phyloP scores from a whole-genome alignment of 495 filamentous ascomycete genomes.

The Penicillium verhagenii region DNA sequence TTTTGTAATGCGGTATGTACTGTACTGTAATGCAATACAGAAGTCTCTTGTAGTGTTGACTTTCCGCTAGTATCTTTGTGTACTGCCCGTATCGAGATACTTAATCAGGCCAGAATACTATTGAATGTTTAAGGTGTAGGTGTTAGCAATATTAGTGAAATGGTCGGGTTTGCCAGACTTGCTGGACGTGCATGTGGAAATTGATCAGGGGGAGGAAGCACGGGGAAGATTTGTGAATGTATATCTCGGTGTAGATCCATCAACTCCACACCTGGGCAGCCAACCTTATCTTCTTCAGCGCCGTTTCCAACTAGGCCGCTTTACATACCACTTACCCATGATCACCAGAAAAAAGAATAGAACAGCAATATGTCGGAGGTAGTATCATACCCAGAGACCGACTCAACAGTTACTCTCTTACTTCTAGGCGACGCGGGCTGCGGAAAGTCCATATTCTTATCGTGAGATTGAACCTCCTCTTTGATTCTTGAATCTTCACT shows the following conservation, averaged over 20 bases:
- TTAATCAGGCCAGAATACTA: no score
- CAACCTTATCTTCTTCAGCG: not conserved
- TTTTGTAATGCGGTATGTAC: conserved; percentile 11
- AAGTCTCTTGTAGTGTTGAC: not conserved
- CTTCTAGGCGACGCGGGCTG: conserved; percentile 77
- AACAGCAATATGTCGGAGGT: conserved; percentile 11
- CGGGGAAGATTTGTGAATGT: not conserved
- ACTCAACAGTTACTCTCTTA: conserved; percentile 62
- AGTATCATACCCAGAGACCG: conserved; percentile 8
- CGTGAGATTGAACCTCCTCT: conserved; percentile 57
- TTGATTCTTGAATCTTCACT: no score
- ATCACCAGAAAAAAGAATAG: not conserved
- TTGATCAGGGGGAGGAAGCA: not conserved
- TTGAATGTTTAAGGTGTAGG: no score
- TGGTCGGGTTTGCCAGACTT: no score
- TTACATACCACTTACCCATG: not conserved
- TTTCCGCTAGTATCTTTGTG: not conserved
- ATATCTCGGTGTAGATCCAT: not conserved
- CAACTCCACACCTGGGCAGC: not conserved
- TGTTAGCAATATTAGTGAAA: no score
- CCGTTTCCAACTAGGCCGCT: not conserved
- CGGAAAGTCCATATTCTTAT: conserved; percentile 86
- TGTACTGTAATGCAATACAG: not conserved
- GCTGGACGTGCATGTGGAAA: no score
- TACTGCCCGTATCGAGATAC: not conserved